These are phyloP conservation scores for Apiospora malaysiana DNA, from an alignment of 2,329 filamentous ascomycete genomes.

Conservation along the genomic window DNA sequence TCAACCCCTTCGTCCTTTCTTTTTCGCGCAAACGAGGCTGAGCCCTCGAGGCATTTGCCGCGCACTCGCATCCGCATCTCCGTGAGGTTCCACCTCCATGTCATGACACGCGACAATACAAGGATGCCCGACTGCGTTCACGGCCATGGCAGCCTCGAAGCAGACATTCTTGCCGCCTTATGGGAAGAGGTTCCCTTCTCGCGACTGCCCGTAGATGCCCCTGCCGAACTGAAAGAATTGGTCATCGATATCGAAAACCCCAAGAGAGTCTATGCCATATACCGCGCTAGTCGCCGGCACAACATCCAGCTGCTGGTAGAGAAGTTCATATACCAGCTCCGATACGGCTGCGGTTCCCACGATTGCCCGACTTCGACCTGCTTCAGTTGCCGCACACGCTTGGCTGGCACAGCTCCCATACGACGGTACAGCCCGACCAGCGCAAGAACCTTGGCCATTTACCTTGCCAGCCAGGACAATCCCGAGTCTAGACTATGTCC, in stretches of 20 bases:
- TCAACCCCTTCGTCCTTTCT: neutral
- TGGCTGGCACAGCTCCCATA: conserved; percentile 70
- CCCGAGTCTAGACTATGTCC: conserved; percentile 73
- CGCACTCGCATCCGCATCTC: neutral
- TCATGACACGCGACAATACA: conserved; percentile 56
- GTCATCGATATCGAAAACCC: conserved; percentile 67
- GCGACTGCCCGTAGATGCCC: conserved; percentile 65
- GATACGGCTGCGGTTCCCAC: conserved; percentile 75
- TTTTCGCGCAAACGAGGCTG: neutral
- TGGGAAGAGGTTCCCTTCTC: conserved; percentile 68
- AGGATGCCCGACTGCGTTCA: conserved; percentile 42
- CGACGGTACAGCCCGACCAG: conserved; percentile 82
- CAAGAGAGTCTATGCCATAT: conserved; percentile 63
- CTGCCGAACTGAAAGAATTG: conserved; percentile 59
- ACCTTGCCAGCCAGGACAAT: conserved; percentile 80
- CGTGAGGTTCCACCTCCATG: conserved; percentile 37
- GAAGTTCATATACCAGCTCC: conserved; percentile 81
- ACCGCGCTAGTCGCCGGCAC: conserved; percentile 65
- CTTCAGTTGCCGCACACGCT: conserved; percentile 75
- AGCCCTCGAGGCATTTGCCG: neutral
- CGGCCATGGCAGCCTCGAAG: conserved; percentile 43
- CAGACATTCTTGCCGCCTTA: conserved; percentile 60
- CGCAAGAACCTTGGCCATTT: conserved; percentile 79
- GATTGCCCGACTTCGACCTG: conserved; percentile 79
- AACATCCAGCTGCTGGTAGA: conserved; percentile 72